These are phyloP conservation scores for Xylariaceae sp. DNA, from an alignment of 2,329 filamentous ascomycete genomes.

Conservation along the genomic window DNA sequence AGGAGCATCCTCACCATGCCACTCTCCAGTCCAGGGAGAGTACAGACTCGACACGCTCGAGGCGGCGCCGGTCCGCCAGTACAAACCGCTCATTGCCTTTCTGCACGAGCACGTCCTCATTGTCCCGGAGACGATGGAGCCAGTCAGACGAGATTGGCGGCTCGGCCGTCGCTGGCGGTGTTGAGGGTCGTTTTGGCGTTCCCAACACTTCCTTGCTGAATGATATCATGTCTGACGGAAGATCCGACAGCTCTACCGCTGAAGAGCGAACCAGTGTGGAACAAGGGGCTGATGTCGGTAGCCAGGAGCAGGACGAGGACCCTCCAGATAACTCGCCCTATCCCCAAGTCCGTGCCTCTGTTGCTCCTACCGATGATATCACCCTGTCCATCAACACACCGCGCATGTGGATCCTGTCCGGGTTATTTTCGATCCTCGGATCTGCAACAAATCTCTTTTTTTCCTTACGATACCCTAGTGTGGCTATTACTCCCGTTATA, in stretches of 20 bases:
- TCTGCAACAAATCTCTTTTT: constrained; percentile 86
- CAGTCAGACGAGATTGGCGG: constrained; percentile 49
- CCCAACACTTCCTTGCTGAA: constrained; percentile 45
- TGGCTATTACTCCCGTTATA: constrained; percentile 85
- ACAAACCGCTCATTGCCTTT: constrained; percentile 24
- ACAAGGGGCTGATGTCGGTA: constrained; percentile 33
- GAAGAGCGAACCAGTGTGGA: constrained; percentile 31
- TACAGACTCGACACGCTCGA: constrained; percentile 25
- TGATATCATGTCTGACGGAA: constrained; percentile 42
- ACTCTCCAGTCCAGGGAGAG: constrained; percentile 22
- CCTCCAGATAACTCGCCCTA: constrained; percentile 70
- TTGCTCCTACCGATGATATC: constrained; percentile 70
- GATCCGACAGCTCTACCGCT: constrained; percentile 31
- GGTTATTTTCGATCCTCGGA: constrained; percentile 74
- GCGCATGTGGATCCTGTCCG: constrained; percentile 80
- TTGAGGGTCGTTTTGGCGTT: constrained; percentile 52
- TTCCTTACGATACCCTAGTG: constrained; percentile 83
- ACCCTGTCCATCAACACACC: constrained; percentile 80
- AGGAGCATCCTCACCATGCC: constrained; percentile 28
- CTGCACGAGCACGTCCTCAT: constrained; percentile 29
- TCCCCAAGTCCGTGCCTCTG: constrained; percentile 74
- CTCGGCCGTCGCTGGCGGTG: constrained; percentile 48
- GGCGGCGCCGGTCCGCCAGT: constrained; percentile 26
- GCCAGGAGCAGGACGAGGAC: constrained; percentile 41
- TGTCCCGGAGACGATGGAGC: constrained; percentile 29